Percentiles rank a stretch among this genome's conserved stretches.
These are phyloP conservation scores for Rhynchospora pubera DNA, from an alignment of 176 grass and related monocot genomes.

Conservation along the genomic window DNA sequence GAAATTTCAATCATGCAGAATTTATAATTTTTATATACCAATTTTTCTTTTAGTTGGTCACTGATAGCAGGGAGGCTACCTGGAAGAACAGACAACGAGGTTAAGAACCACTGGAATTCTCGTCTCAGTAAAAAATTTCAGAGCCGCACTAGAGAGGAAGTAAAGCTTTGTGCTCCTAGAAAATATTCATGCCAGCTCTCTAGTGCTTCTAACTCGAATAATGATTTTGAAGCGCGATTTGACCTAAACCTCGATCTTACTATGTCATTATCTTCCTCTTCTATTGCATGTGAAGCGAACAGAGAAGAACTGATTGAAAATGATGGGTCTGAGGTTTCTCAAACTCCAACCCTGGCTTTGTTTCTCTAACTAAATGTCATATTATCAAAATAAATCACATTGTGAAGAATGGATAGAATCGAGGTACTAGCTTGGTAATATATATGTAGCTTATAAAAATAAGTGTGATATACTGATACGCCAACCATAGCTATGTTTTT, in stretches of 20 bases:
- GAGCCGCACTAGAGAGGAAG: not conserved
- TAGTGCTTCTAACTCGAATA: not conserved
- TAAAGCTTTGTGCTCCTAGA: not conserved
- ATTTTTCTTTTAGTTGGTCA: not conserved
- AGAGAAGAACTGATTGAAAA: not conserved
- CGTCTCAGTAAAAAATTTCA: not conserved
- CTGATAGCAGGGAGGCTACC: not conserved
- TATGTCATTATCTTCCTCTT: too few species aligned
- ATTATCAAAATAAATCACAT: not conserved
- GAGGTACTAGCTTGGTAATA: not conserved
- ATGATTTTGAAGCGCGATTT: not conserved
- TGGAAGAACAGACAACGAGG: not conserved
- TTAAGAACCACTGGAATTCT: conserved; percentile 11
- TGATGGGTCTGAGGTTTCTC: not conserved
- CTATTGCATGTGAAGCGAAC: not conserved
- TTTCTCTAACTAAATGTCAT: not conserved
- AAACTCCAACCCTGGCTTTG: not conserved
- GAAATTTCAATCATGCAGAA: not conserved
- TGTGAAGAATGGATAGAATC: not conserved
- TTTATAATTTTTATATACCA: not conserved
- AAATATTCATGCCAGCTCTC: not conserved
- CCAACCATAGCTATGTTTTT: not conserved
- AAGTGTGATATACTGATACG: not conserved
- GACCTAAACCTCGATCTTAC: not conserved
- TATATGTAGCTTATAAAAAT: not conserved